These are phyloP conservation scores for Phyllostachys edulis DNA, from an alignment of 176 grass and related monocot genomes.

Conservation along the genomic window DNA sequence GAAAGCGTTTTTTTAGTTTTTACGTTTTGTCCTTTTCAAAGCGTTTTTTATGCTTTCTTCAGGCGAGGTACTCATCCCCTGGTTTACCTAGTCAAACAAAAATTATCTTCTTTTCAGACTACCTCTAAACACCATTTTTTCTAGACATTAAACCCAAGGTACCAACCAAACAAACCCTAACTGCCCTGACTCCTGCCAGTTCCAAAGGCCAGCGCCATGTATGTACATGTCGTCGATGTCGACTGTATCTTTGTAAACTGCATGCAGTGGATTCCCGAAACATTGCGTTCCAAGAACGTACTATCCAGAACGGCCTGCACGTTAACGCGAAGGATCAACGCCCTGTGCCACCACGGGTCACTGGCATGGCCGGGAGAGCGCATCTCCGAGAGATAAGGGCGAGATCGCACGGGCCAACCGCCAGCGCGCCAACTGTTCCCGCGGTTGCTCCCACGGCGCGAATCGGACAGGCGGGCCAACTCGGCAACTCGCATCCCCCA, in stretches of 20 bases:
- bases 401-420: conserved; percentile 37
- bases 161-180: too few relatives aligned
- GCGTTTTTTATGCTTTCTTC: too few relatives aligned
- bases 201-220: not conserved
- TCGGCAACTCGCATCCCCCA: conserved; percentile 19
- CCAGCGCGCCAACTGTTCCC: conserved; percentile 17
- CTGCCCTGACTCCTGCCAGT: too few relatives aligned
- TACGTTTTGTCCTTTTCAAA: too few relatives aligned
- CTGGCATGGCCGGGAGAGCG: conserved; percentile 1
- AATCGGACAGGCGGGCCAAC: not conserved
- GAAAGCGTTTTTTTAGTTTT: too few relatives aligned
- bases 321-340: not conserved
- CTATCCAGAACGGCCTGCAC: not conserved
- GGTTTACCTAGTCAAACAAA: too few relatives aligned
- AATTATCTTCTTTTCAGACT: too few relatives aligned
- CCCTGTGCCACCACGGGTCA: not conserved
- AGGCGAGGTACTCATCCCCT: too few relatives aligned
- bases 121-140: too few relatives aligned
- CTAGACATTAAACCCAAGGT: too few relatives aligned
- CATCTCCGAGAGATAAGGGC: conserved; percentile 42
- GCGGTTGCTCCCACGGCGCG: not conserved
- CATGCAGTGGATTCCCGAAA: not conserved
- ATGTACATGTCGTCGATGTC: too few relatives aligned
- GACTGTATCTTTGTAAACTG: not conserved
- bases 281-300: not conserved